Evolutionary conservation across 495 filamentous ascomycete genomes (phyloP).

Genomic region (Daldinia caldariorum): DNA sequence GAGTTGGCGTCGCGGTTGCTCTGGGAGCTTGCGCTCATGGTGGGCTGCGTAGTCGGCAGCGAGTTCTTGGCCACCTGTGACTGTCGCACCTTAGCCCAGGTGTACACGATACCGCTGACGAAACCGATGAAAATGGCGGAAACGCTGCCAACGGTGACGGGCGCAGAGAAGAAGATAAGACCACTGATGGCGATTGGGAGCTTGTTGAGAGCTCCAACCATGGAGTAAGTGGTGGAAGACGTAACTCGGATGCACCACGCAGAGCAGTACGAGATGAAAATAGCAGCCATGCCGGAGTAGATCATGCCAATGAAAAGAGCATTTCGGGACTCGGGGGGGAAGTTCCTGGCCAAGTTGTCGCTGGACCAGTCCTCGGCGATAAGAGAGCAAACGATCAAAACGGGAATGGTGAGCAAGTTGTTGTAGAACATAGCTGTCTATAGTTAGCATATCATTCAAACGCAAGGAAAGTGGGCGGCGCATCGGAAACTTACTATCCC

Average conservation of each 20-base stretch:
- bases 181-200: constrained; percentile 91
- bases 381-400: constrained; percentile 83
- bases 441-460: constrained; percentile 46
- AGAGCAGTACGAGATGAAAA: constrained; percentile 98
- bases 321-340: constrained; percentile 80
- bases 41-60: constrained; percentile 73
- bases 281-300: constrained; percentile 89
- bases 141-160: constrained; percentile 90
- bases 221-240: constrained; percentile 95
- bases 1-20: constrained; percentile 84
- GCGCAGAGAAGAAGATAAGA: constrained; percentile 92
- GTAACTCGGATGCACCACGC: constrained; percentile 99
- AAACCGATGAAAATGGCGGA: constrained; percentile 91
- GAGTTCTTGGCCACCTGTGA: constrained; percentile 68
- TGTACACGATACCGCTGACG: constrained; percentile 88
- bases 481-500: constrained; percentile 80
- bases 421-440: constrained; percentile 97
- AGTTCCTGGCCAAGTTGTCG: constrained; percentile 85
- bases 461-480: background rate
- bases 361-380: constrained; percentile 92
- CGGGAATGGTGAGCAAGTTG: constrained; percentile 96
- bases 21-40: constrained; percentile 89
- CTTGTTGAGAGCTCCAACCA: constrained; percentile 99
- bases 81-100: constrained; percentile 91
- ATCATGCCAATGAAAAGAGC: constrained; percentile 86